Evolutionary conservation across 163 green algal genomes (phyloP).

Genomic region (Prototheca wickerhamii): DNA sequence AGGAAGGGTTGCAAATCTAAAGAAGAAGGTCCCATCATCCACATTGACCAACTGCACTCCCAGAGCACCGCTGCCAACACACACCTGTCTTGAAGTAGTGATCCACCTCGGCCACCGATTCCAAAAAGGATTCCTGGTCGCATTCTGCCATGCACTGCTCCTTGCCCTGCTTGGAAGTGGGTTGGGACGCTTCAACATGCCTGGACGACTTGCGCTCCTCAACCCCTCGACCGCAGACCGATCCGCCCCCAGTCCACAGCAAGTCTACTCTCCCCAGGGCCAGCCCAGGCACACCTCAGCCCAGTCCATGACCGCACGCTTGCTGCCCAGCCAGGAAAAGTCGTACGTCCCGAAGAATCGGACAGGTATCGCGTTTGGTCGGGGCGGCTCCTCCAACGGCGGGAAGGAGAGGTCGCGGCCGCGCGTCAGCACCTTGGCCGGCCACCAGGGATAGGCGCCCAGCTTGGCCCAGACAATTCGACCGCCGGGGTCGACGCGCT

Average conservation of each 20-base stretch:
- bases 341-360: conserved; percentile 11
- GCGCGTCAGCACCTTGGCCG: conserved; percentile 4
- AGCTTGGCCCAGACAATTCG: conserved; percentile 7
- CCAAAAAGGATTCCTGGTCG: neutral
- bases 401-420: conserved; percentile 3
- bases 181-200: neutral
- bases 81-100: neutral
- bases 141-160: neutral
- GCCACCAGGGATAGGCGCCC: conserved; percentile 4
- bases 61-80: neutral
- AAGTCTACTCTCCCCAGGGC: neutral
- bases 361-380: conserved; percentile 4
- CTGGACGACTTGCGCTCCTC: neutral
- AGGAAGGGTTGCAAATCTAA: neutral
- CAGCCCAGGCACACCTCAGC: neutral
- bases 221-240: neutral
- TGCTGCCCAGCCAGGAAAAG: conserved; percentile 7
- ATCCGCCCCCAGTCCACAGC: too few species aligned
- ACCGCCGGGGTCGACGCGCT: conserved; percentile 3
- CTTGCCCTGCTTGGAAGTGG: neutral
- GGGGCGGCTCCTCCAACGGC: conserved; percentile 1
- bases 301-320: conserved; percentile 9
- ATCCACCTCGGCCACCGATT: neutral
- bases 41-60: neutral
- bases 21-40: neutral